Base-by-base conservation (phyloP, 805 yeast species). In the Wickerhamomyces hampshirensis region DNA sequence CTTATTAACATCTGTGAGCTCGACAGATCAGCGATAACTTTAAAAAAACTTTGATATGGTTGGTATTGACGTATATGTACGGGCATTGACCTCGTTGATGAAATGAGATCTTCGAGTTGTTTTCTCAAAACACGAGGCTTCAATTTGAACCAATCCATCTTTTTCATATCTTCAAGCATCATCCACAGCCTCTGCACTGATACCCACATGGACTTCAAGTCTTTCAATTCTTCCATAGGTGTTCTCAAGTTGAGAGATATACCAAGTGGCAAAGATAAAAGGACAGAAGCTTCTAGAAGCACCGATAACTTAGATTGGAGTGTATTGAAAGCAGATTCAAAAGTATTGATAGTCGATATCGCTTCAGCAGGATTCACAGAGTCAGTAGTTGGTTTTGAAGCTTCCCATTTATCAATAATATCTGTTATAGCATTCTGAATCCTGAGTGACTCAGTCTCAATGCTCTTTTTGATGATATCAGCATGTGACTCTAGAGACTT, bases 151-250 rank as follows among this genome's bases (percentile, higher is more conserved):
- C 94, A 86, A 3, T 55, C 53, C 2, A 56, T 49, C 1, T 39
- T 38, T 28, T 69, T 66, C 14, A 80, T 42, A 5, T 59, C 63
- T 15, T 67, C 65, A 3, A 82, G 51, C 1, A 66, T 56, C 5
- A 58, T 58, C 69, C 77, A 72, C 2, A 83, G 56, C 0, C 66
- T 55, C 30, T 74, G 71, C 24, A 86, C 63, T 0, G 81, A 64
- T 1, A 65, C 48, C 94, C 94, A 85, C 1, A 82, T 86, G 1
- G 69, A 50, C 39, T 65, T 71, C 26, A 80, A 65, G 31, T 80
- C 84, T 0, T 46, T 38, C 2, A 84, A 58, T 43, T 84, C 93
- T 4, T 65, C 69, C 0, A 53, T 16, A 3, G 70, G 47, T 1
- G 48, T 47, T 0, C 47, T 42, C 1, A 77, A 42, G 12, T 58